These are phyloP conservation scores for Penicillium decumbens DNA, from an alignment of 2,329 filamentous ascomycete species.

Conservation along the genomic window DNA sequence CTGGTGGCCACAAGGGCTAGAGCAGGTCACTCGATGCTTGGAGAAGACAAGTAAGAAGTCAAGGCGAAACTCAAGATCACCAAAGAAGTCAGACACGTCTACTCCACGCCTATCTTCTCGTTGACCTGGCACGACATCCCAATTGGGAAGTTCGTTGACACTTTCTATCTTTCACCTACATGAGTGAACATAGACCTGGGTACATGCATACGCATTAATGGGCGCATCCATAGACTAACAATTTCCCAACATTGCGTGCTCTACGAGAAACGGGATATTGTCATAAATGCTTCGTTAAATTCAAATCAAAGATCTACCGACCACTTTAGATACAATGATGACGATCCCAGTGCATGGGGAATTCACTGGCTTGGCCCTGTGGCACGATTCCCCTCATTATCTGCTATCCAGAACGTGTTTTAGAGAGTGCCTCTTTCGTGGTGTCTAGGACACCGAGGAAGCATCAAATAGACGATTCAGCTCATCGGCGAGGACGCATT, in stretches of 20 bases:
- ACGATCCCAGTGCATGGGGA: constrained; percentile 1
- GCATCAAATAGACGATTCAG: constrained; percentile 39
- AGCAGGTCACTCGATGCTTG: not conserved
- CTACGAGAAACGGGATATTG: not conserved
- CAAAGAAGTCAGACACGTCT: not conserved
- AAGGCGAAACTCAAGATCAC: not conserved
- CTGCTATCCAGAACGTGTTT: constrained; percentile 11
- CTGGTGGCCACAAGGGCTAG: not conserved
- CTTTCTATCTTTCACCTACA: not conserved
- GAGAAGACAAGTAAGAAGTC: not conserved
- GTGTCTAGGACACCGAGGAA: constrained; percentile 38
- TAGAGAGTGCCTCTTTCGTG: constrained; percentile 33
- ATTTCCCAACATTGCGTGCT: not conserved
- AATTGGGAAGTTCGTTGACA: not conserved
- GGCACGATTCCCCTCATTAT: constrained; percentile 8
- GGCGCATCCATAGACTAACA: not conserved
- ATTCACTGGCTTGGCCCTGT: constrained; percentile 7
- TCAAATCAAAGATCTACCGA: not conserved
- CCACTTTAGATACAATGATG: not conserved
- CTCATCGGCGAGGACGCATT: constrained; percentile 23
- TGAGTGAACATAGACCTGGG: too few relatives aligned
- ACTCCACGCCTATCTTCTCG: not conserved
- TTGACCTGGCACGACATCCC: not conserved
- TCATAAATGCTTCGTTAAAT: not conserved
- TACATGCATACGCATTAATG: not conserved